phyloP scores from a whole-genome alignment of 768 basidiomycete species.

The Scleroderma bovista region DNA sequence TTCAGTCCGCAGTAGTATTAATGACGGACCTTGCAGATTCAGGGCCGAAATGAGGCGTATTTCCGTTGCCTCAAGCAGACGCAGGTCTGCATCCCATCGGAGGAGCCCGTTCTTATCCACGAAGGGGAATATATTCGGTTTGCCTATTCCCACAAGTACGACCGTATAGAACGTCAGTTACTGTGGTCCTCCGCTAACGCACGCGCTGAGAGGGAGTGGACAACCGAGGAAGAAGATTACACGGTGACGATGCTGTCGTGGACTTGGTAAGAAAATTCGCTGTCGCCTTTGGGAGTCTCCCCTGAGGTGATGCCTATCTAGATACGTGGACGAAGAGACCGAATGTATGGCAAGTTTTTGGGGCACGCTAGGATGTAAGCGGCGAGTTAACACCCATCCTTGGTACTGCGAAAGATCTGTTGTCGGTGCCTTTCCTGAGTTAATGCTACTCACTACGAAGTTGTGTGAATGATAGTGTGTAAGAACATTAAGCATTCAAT shows the following conservation, averaged over 20 bases:
- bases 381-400: no score
- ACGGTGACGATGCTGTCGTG: background rate
- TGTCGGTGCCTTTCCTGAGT: no score
- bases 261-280: background rate
- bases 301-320: no score
- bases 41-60: background rate
- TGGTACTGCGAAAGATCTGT: no score
- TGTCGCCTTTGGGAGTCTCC: background rate
- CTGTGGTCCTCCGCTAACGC: background rate
- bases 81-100: background rate
- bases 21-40: background rate
- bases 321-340: no score
- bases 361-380: no score
- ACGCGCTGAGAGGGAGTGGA: background rate
- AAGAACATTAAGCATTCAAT: no score
- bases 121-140: slow-evolving; percentile 2
- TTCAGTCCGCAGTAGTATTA: background rate
- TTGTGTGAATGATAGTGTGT: no score
- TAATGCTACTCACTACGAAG: no score
- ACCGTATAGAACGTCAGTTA: background rate
- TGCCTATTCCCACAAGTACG: slow-evolving; percentile 2
- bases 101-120: background rate
- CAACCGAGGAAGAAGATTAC: background rate
- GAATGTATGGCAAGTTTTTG: no score
- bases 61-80: background rate